Conservation (phyloP, 1,139 yeast genomes). For the Arxiozyma slooffiae region DNA sequence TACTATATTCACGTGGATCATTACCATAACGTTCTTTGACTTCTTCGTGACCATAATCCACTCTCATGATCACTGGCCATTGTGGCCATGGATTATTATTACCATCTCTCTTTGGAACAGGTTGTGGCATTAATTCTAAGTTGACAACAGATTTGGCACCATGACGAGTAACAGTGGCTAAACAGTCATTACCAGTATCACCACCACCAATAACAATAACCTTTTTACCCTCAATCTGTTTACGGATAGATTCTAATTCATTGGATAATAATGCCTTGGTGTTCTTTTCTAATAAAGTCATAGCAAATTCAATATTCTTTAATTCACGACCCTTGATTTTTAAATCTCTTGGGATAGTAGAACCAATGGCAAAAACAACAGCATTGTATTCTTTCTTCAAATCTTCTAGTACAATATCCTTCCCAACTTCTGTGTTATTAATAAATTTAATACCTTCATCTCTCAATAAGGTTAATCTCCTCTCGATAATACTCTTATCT, state of each 20-base stretch:
- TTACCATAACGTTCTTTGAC: conserved; percentile 90
- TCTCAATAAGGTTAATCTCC: conserved; percentile 82
- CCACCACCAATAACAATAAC: conserved; percentile 99
- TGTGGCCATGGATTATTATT: conserved; percentile 94
- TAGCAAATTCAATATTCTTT: conserved; percentile 85
- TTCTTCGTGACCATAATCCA: conserved; percentile 95
- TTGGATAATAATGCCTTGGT: conserved; percentile 83
- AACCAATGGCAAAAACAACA: conserved; percentile 87
- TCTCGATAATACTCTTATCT: conserved; percentile 83
- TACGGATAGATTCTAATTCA: conserved; percentile 51
- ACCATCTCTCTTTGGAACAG: conserved; percentile 72
- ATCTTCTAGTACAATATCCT: conserved; percentile 63
- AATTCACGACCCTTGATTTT: conserved; percentile 88
- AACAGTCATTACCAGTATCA: conserved; percentile 98
- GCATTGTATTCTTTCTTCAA: conserved; percentile 63
- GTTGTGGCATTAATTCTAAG: conserved; percentile 89
- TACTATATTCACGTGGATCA: conserved; percentile 96
- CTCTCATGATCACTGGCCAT: conserved; percentile 97
- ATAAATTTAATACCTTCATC: conserved; percentile 84
- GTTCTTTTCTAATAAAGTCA: conserved; percentile 82
- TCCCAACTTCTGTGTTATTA: conserved; percentile 73
- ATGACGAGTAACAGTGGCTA: conserved; percentile 95
- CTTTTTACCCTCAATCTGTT: conserved; percentile 68
- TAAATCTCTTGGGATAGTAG: conserved; percentile 92
- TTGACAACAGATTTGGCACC: conserved; percentile 94